Base-by-base conservation (phyloP, 805 yeast species). In the Candida sakaeoensis region DNA sequence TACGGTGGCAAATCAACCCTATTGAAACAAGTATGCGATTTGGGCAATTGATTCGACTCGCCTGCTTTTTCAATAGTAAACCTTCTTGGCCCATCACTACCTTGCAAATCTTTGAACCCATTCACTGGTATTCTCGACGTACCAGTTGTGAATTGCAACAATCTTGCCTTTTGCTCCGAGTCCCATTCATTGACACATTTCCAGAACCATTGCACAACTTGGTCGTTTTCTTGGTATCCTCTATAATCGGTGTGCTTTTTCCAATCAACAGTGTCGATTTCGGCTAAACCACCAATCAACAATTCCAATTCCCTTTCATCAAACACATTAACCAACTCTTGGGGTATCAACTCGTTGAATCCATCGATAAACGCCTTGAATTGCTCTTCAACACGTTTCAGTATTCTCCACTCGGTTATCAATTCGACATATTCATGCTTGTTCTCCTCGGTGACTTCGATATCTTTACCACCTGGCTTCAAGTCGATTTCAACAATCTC, bases 171-270 rank as follows among this genome's bases (percentile, higher is more conserved):
- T 63, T 91, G 97, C 63, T 93, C 99, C 41, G 89, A 78, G 60
- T 93, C 98, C 97, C 97, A 90, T 58, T 82, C 86, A 38, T 82
- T 72, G 52, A 93, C 81, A 66, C 95, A 85, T 63, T 80, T 81
- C 99, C 99, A 93, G 78, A 93, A 93, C 99, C 99, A 93, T 70
- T 91, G 95, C 51, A 93, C 82, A 37, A 89, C 96, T 67, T 89
- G 95, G 65, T 93, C 99, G 48, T 80, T 80, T 66, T 93, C 98
- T 60, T 89, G 91, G 65, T 91, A 93, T 4, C 99, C 99, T 69
- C 99, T 80, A 68, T 93, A 93, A 64, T 93, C 99, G 15, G 99
- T 93, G 63, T 93, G 97, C 61, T 88, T 90, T 69, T 89, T 93
- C 99, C 99, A 93, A 70, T 93, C 99, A 49, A 90, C 97, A 43